A percentile compares a stretch with the other conserved stretches of the same genome.
phyloP scores from a whole-genome alignment of 495 filamentous ascomycete genomes.

The Umbilicaria muhlenbergii region DNA sequence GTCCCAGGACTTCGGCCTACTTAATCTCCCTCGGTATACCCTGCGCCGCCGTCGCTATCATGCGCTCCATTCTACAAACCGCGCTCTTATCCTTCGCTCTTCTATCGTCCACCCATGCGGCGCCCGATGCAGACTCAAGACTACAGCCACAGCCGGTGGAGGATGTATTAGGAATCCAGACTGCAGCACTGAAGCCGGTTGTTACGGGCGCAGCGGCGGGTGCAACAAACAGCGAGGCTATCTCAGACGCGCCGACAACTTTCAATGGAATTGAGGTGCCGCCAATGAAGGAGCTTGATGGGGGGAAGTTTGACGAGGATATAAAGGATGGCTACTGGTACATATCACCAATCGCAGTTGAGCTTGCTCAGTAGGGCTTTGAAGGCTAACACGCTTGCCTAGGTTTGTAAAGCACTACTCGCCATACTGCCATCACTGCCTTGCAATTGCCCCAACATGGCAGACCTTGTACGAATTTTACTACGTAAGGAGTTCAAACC shows the following conservation, averaged over 20 bases:
- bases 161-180: conserved; percentile 4
- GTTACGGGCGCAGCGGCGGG: conserved; percentile 12
- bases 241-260: conserved; percentile 27
- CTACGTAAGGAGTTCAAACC: conserved; percentile 33
- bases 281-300: conserved; percentile 47
- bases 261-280: conserved; percentile 77
- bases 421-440: conserved; percentile 67
- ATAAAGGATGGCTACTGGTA: conserved; percentile 52
- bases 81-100: background rate
- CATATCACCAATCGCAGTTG: conserved; percentile 1
- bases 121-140: conserved; percentile 2
- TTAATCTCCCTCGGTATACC: no score
- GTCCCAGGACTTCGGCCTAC: no score
- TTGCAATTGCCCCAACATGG: conserved; percentile 64
- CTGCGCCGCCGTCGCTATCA: background rate
- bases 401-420: conserved; percentile 71
- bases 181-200: background rate
- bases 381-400: conserved; percentile 9
- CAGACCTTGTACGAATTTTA: conserved; percentile 94
- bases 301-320: conserved; percentile 36
- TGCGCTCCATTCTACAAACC: conserved; percentile 1
- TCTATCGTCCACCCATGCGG: conserved; percentile 1
- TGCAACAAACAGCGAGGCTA: conserved; percentile 14
- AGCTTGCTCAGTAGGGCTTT: background rate
- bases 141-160: conserved; percentile 11